A percentile compares a stretch with the other conserved stretches of the same genome.
Conservation (phyloP, 495 filamentous ascomycete species). For the Penicillium paradoxum region DNA sequence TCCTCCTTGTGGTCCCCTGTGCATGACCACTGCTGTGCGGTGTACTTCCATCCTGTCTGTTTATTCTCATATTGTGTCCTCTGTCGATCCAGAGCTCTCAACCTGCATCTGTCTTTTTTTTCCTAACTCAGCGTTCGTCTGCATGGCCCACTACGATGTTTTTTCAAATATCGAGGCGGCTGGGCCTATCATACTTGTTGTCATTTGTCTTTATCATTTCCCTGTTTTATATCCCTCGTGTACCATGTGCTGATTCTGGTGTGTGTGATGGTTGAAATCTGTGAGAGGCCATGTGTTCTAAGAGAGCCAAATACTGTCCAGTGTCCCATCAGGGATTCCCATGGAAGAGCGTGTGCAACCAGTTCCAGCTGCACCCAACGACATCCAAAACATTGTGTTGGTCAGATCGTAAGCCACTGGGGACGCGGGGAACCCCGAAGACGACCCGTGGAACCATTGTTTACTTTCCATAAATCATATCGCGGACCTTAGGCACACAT, state of each 20-base stretch:
- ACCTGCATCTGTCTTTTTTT: neutral
- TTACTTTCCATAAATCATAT: slow-evolving; percentile 3
- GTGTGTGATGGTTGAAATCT: slow-evolving; percentile 4
- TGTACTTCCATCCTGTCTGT: slow-evolving; percentile 3
- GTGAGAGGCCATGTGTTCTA: slow-evolving; percentile 4
- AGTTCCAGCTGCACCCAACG: slow-evolving; percentile 5
- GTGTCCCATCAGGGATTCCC: slow-evolving; percentile 10
- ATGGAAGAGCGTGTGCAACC: slow-evolving; percentile 13
- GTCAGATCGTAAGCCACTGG: neutral
- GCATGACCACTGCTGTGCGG: slow-evolving; percentile 16
- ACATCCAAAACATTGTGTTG: slow-evolving; percentile 1
- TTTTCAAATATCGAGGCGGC: neutral
- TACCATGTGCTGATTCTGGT: slow-evolving; percentile 13
- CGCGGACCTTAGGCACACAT: neutral
- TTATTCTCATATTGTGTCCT: neutral
- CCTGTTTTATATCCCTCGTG: slow-evolving; percentile 17
- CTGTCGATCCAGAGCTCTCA: neutral
- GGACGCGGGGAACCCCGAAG: slow-evolving; percentile 10
- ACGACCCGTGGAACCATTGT: slow-evolving; percentile 22
- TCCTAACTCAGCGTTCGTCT: slow-evolving; percentile 3
- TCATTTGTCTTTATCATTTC: slow-evolving; percentile 9
- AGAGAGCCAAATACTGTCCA: slow-evolving; percentile 1
- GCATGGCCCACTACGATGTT: slow-evolving; percentile 3
- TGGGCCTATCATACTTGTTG: neutral
- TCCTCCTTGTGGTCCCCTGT: neutral